A percentile compares a stretch with the other conserved stretches of the same genome.
Conservation (phyloP, 345 rosid genomes). For the Sonneratia caseolaris region DNA sequence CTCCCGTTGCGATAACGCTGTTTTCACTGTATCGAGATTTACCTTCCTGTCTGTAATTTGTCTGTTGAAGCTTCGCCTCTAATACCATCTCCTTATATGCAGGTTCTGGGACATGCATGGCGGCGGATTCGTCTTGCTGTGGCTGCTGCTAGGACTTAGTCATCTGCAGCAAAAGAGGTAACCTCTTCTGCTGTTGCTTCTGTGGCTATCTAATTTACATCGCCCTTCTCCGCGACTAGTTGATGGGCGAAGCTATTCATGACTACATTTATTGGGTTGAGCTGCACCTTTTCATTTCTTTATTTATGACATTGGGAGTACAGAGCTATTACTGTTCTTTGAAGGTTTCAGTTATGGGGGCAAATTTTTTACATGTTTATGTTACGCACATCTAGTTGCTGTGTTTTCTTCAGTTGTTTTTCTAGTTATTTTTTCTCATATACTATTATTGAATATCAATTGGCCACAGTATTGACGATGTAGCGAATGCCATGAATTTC, state of each 20-base stretch:
- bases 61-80: not conserved
- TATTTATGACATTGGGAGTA: not conserved
- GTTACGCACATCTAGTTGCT: not conserved
- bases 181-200: not conserved
- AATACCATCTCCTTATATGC: slow-evolving; percentile 4
- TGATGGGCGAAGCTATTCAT: too few relatives aligned
- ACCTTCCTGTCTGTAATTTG: not conserved
- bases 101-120: slow-evolving; percentile 28
- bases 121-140: slow-evolving; percentile 44
- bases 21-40: not conserved
- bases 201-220: not conserved
- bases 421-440: not conserved
- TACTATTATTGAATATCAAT: not conserved
- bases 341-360: not conserved
- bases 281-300: too few relatives aligned
- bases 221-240: too few relatives aligned
- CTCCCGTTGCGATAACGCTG: slow-evolving; percentile 16
- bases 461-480: not conserved
- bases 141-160: slow-evolving; percentile 40
- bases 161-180: slow-evolving; percentile 65
- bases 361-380: not conserved
- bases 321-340: not conserved
- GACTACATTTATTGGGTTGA: too few relatives aligned
- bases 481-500: not conserved
- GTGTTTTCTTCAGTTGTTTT: not conserved